phyloP scores from a whole-genome alignment of 2,329 filamentous ascomycete genomes.

The Colletotrichum liriopes region DNA sequence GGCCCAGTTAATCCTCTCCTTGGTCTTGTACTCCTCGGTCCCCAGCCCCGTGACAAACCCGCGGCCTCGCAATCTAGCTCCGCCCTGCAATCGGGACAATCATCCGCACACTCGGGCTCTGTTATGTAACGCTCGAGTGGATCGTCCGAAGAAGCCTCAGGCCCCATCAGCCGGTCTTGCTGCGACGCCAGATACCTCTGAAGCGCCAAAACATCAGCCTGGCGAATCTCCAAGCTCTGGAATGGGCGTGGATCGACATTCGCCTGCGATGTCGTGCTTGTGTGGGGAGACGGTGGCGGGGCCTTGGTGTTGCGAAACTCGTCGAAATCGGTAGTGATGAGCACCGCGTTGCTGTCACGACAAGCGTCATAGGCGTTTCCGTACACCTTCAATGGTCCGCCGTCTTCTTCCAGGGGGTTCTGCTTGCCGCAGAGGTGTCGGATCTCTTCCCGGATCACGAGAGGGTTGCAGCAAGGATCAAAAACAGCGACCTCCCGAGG shows the following conservation, averaged over 20 bases:
- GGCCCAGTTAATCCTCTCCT: conserved; percentile 67
- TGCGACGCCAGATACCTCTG: conserved; percentile 61
- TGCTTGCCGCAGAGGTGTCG: conserved; percentile 56
- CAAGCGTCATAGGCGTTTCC: conserved; percentile 65
- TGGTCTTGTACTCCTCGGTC: conserved; percentile 61
- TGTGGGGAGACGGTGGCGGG: background rate
- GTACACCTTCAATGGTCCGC: conserved; percentile 63
- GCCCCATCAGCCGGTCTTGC: conserved; percentile 36
- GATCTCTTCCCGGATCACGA: conserved; percentile 66
- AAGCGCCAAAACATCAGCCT: conserved; percentile 64
- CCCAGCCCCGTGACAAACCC: conserved; percentile 59
- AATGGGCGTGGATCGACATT: conserved; percentile 65
- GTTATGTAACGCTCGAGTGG: conserved; percentile 61
- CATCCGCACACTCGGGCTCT: conserved; percentile 61
- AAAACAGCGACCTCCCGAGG: conserved; percentile 77
- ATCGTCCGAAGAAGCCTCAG: conserved; percentile 52
- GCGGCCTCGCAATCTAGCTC: conserved; percentile 56
- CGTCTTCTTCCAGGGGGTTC: conserved; percentile 52
- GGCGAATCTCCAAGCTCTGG: conserved; percentile 51
- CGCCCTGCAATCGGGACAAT: conserved; percentile 67
- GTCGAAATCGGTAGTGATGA: conserved; percentile 71
- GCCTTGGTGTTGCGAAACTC: conserved; percentile 63
- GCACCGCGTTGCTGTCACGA: conserved; percentile 62
- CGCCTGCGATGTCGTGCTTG: conserved; percentile 49
- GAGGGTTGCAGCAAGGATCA: conserved; percentile 74